Conservation (phyloP, 1,139 yeast species). For the Komagataea norvegica region DNA sequence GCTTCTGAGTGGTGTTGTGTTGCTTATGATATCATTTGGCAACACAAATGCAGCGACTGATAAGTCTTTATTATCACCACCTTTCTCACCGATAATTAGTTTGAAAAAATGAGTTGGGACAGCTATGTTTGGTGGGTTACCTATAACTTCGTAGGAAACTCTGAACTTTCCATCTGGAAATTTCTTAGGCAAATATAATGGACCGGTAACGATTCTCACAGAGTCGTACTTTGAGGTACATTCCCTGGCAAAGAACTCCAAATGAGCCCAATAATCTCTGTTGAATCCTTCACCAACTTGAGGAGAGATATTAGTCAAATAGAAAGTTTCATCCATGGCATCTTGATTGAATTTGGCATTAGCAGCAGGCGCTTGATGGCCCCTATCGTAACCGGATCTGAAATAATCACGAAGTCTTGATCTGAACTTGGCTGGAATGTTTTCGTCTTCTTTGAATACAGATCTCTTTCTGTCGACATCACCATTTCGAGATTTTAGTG, state of each 20-base stretch:
- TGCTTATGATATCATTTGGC: conserved; percentile 76
- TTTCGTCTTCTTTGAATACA: conserved; percentile 80
- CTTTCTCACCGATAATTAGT: conserved; percentile 75
- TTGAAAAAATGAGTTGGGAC: conserved; percentile 98
- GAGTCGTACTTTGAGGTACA: conserved; percentile 62
- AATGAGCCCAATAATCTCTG: conserved; percentile 96
- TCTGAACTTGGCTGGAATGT: conserved; percentile 73
- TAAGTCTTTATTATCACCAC: conserved; percentile 40
- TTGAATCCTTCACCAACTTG: conserved; percentile 98
- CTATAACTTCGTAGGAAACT: conserved; percentile 88
- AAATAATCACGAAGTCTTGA: conserved; percentile 79
- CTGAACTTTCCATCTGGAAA: conserved; percentile 75
- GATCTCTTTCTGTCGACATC: conserved; percentile 71
- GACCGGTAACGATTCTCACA: conserved; percentile 90
- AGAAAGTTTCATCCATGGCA: conserved; percentile 95
- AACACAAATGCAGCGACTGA: conserved; percentile 90
- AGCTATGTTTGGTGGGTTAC: conserved; percentile 93
- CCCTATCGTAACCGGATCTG: conserved; percentile 94
- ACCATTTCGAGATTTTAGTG: conserved; percentile 41
- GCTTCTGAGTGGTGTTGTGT: conserved; percentile 60
- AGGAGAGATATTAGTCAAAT: conserved; percentile 86
- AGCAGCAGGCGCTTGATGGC: conserved; percentile 98
- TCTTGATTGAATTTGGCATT: conserved; percentile 84
- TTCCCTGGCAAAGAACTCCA: conserved; percentile 83
- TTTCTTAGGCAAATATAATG: conserved; percentile 78